These are phyloP conservation scores for Annona squamosa DNA, from an alignment of 164 flowering plant species.

Conservation along the genomic window DNA sequence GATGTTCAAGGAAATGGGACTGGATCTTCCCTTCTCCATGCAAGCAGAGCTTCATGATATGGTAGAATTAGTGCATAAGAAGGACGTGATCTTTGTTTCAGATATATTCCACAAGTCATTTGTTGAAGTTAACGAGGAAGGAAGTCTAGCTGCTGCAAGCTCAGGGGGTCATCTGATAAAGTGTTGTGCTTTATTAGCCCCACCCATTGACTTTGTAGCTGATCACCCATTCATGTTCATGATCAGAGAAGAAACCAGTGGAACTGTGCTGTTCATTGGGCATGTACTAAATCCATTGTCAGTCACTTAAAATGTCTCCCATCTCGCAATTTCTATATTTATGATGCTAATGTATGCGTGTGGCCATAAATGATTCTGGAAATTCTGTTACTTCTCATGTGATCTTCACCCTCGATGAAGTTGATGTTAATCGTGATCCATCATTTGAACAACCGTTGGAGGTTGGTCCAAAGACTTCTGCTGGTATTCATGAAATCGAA, in stretches of 20 bases:
- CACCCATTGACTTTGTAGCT: conserved; percentile 5
- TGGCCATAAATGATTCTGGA: no score
- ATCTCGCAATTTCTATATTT: neutral
- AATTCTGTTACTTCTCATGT: no score
- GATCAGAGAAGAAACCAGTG: conserved; percentile 7
- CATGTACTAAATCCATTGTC: conserved; percentile 7
- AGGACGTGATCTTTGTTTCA: neutral
- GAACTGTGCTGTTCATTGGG: conserved; percentile 8
- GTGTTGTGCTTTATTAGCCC: neutral
- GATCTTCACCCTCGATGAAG: no score
- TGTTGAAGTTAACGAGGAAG: conserved; percentile 10
- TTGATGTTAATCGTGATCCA: no score
- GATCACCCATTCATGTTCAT: conserved; percentile 15
- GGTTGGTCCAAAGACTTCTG: no score
- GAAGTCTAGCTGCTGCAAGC: conserved; percentile 17
- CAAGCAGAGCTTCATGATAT: conserved; percentile 13
- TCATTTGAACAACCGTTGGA: no score
- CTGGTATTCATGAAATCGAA: no score
- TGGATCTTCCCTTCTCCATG: conserved; percentile 10
- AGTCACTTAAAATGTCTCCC: neutral
- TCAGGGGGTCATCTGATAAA: neutral
- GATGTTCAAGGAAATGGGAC: conserved; percentile 9
- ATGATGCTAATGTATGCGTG: no score
- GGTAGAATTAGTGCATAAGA: neutral
- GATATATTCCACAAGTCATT: conserved; percentile 1